Evolutionary conservation across 257 asterid genomes (phyloP).

Genomic region (Petrea volubilis): DNA sequence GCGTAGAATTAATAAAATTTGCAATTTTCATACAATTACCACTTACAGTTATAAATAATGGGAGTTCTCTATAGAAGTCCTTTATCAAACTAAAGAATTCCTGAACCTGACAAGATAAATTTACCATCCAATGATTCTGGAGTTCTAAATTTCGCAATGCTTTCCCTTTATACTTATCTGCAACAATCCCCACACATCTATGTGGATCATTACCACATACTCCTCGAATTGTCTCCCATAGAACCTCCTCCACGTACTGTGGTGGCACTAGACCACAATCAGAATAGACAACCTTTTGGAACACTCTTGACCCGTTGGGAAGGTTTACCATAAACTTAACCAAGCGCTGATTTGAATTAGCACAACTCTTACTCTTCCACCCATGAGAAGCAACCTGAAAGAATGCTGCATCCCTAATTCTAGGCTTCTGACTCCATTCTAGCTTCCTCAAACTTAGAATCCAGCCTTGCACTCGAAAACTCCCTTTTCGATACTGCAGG

Average conservation of each 20-base stretch:
- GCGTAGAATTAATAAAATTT: slow-evolving; percentile 53
- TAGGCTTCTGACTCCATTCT: slow-evolving; percentile 56
- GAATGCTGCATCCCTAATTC: slow-evolving; percentile 70
- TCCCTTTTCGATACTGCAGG: slow-evolving; percentile 58
- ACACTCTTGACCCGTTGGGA: slow-evolving; percentile 76
- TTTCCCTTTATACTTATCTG: slow-evolving; percentile 72
- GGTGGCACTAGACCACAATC: slow-evolving; percentile 55
- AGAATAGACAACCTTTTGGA: slow-evolving; percentile 54
- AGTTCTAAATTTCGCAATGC: slow-evolving; percentile 69
- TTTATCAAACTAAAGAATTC: slow-evolving; percentile 69
- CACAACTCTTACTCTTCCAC: slow-evolving; percentile 52
- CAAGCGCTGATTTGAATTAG: slow-evolving; percentile 43
- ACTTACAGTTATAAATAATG: slow-evolving; percentile 54
- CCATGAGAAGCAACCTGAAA: slow-evolving; percentile 76
- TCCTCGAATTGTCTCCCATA: slow-evolving; percentile 57
- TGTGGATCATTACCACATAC: slow-evolving; percentile 50
- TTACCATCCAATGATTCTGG: slow-evolving; percentile 81
- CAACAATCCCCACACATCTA: slow-evolving; percentile 72
- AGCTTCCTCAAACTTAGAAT: slow-evolving; percentile 68
- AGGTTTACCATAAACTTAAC: slow-evolving; percentile 65
- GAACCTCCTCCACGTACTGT: slow-evolving; percentile 70
- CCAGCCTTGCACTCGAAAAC: slow-evolving; percentile 53
- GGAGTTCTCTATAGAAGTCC: slow-evolving; percentile 71
- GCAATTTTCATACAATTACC: slow-evolving; percentile 70
- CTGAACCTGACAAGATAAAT: slow-evolving; percentile 71